Evolutionary conservation across 345 rosid genomes (phyloP).

Genomic region (Rhizophora mangle): DNA sequence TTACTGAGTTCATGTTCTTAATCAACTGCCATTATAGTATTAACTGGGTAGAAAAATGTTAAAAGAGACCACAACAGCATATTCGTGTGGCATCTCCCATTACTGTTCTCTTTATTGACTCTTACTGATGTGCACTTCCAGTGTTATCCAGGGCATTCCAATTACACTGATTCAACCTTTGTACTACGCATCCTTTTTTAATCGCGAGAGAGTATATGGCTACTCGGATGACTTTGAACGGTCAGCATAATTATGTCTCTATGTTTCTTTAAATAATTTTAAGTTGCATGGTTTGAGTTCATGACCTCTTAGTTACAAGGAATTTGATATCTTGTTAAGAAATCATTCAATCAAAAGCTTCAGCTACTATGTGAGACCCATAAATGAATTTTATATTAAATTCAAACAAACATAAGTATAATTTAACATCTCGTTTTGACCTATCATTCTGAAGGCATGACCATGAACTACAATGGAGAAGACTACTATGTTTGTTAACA

Average conservation of each 20-base stretch:
- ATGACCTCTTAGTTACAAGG: too few relatives aligned
- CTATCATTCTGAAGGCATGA: too few relatives aligned
- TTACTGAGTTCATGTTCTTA: not conserved
- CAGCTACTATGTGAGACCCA: too few relatives aligned
- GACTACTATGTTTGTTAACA: too few relatives aligned
- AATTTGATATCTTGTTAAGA: too few relatives aligned
- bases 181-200: constrained; percentile 59
- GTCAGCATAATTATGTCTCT: constrained; percentile 39
- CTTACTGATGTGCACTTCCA: constrained; percentile 30
- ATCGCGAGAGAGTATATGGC: constrained; percentile 62
- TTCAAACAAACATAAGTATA: too few relatives aligned
- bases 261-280: not conserved
- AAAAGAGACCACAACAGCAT: not conserved
- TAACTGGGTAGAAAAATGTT: constrained; percentile 1
- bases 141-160: constrained; percentile 67
- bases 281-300: too few relatives aligned
- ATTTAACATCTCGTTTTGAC: too few relatives aligned
- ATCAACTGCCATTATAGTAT: constrained; percentile 8
- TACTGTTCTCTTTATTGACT: constrained; percentile 5
- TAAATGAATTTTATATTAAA: too few relatives aligned
- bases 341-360: too few relatives aligned
- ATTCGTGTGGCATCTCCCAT: constrained; percentile 1
- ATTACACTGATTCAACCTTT: constrained; percentile 76
- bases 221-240: constrained; percentile 81
- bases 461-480: too few relatives aligned